Conservation (phyloP, 139 green algal species). For the Chlamydomonas schloesseri region DNA sequence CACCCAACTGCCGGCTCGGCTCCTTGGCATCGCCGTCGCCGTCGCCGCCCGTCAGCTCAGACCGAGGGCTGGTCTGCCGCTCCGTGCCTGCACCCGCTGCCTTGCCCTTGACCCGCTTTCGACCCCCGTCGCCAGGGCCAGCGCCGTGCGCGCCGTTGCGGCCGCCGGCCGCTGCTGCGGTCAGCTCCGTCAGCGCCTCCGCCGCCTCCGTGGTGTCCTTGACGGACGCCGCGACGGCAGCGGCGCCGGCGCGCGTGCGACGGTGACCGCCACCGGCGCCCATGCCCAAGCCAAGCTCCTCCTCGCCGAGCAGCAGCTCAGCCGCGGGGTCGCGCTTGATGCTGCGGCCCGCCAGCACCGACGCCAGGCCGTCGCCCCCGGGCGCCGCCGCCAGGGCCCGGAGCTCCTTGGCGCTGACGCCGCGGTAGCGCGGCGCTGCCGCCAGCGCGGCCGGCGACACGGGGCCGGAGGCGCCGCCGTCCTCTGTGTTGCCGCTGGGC, state of each 20-base stretch:
- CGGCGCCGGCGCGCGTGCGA: constrained; percentile 8
- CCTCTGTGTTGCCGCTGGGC: neutral
- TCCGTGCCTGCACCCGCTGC: no score
- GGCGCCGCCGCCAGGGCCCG: neutral
- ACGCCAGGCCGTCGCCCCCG: neutral
- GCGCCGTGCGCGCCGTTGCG: neutral
- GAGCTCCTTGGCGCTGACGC: constrained; percentile 35
- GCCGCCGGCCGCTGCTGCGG: neutral
- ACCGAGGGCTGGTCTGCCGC: no score
- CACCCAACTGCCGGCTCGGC: no score
- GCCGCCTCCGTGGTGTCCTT: constrained; percentile 1
- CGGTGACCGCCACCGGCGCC: neutral
- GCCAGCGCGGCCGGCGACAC: neutral
- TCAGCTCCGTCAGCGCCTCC: constrained; percentile 24
- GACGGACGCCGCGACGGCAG: constrained; percentile 1
- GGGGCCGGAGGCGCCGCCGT: neutral
- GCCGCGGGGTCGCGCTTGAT: neutral
- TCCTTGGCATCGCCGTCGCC: no score
- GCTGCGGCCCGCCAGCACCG: neutral
- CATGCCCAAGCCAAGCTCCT: neutral
- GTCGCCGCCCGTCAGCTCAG: no score
- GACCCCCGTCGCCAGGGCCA: no score
- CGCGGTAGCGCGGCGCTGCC: neutral
- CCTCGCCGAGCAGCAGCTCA: neutral
- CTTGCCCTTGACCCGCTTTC: no score